Evolutionary conservation across 208 protist genomes (phyloP), one percentile per base, ranked within the genome.

Genomic region (Sergeia podlipaevii): DNA sequence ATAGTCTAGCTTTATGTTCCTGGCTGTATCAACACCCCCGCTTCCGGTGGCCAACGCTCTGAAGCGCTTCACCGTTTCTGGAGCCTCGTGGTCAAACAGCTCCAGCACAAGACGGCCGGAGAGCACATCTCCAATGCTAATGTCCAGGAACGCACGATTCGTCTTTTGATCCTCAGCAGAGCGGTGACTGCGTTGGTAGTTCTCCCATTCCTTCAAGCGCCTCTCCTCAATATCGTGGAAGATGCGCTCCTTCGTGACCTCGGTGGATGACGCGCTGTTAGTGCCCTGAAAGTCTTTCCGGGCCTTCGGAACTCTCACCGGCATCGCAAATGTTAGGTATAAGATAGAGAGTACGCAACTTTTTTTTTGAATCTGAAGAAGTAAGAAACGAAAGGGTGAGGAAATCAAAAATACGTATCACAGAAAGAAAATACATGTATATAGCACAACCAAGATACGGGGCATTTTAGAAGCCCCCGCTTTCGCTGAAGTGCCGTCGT

Each of bases 51-150:
- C 70, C 3, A 98, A 64, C 17, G 67, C 61, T 26, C 83, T 61
- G 56, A 98, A 98, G 60, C 94, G 96, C 18, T 75, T 63, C 8
- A 89, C 89, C 2, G 96, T 95, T 21, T 88, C 65, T 1, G 93
- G 96, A 3, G 85, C 85, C 6, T 80, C 46, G 33, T 91, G 60
- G 7, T 81, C 80, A 55, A 94, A 97, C 4, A 98, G 63, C 32
- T 93, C 91, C 3, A 98, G 57, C 2, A 94, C 78, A 17, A 98
- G 74, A 10, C 93, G 61, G 1, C 89, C 86, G 1, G 59, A 65
- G 17, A 87, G 61, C 15, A 72, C 70, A 33, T 90, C 87, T 10
- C 65, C 79, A 49, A 97, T 85, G 24, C 63, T 74, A 4, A 97
- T 66, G 46, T 97, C 91, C 26, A 97, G 57, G 29, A 91, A 97